Evolutionary conservation across 2,329 filamentous ascomycete genomes (phyloP).

Genomic region (Ambrosiella beaveri): DNA sequence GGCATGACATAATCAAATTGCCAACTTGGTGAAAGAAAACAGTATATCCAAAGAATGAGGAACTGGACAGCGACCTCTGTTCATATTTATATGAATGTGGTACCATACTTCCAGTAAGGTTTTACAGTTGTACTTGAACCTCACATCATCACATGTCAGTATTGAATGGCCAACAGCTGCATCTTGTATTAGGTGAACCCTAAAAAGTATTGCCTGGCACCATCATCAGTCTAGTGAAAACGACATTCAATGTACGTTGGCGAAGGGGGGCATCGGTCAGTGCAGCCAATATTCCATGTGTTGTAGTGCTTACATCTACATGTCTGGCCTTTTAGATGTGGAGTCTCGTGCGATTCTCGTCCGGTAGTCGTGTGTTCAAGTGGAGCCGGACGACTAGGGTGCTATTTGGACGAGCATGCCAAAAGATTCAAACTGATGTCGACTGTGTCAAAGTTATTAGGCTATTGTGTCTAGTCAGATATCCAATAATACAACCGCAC

Average conservation of each 20-base stretch:
- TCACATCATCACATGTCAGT: background rate
- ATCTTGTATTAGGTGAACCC: too few relatives aligned
- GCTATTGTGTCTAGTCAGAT: background rate
- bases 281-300: background rate
- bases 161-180: too few relatives aligned
- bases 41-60: too few relatives aligned
- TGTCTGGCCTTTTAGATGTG: background rate
- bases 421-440: background rate
- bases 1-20: background rate
- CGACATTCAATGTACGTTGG: too few relatives aligned
- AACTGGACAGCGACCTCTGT: background rate
- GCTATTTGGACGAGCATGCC: background rate
- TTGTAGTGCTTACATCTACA: background rate
- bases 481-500: background rate
- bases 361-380: conserved; percentile 6
- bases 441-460: too few relatives aligned
- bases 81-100: too few relatives aligned
- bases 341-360: conserved; percentile 11
- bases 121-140: too few relatives aligned
- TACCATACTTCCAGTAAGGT: too few relatives aligned
- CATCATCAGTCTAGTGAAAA: too few relatives aligned
- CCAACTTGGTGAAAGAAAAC: background rate
- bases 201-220: too few relatives aligned
- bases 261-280: too few relatives aligned
- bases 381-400: background rate